Evolutionary conservation across 495 filamentous ascomycete species (phyloP).

Genomic region (Penicillium verhagenii): DNA sequence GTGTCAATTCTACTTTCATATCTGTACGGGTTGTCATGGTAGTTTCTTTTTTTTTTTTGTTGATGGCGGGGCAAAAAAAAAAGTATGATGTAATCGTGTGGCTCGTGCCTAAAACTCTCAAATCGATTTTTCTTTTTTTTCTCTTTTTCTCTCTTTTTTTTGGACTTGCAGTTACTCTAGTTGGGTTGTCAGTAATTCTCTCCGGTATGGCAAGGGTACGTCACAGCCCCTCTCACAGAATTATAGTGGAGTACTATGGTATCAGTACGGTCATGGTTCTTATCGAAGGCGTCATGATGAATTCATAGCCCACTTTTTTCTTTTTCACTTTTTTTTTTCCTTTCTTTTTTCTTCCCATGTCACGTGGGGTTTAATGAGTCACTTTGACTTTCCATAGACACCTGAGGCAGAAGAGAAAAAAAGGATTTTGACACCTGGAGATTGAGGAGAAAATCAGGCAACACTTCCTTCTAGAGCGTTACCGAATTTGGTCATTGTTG

Average conservation of each 20-base stretch:
- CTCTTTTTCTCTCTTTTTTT: no score
- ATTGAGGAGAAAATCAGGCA: not conserved
- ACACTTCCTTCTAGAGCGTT: not conserved
- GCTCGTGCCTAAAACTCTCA: not conserved
- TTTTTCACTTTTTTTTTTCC: no score
- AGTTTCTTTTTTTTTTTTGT: slow-evolving; percentile 12
- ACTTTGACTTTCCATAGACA: not conserved
- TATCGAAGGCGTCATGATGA: slow-evolving; percentile 18
- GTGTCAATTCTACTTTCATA: not conserved
- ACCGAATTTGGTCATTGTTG: not conserved
- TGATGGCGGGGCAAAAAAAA: slow-evolving; percentile 23
- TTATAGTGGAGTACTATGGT: slow-evolving; percentile 4
- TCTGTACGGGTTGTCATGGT: not conserved
- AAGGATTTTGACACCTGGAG: not conserved
- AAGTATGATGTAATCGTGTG: slow-evolving; percentile 30
- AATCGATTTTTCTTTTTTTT: not conserved
- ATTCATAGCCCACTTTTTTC: no score
- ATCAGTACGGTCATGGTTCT: slow-evolving; percentile 16
- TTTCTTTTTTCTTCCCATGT: no score
- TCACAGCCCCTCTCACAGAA: not conserved
- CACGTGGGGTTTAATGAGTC: no score
- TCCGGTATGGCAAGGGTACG: not conserved
- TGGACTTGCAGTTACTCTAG: no score
- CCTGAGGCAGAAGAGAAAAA: not conserved
- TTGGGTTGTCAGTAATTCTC: no score